Conservation (phyloP, 768 basidiomycete genomes). For the Tephrocybe sp. region DNA sequence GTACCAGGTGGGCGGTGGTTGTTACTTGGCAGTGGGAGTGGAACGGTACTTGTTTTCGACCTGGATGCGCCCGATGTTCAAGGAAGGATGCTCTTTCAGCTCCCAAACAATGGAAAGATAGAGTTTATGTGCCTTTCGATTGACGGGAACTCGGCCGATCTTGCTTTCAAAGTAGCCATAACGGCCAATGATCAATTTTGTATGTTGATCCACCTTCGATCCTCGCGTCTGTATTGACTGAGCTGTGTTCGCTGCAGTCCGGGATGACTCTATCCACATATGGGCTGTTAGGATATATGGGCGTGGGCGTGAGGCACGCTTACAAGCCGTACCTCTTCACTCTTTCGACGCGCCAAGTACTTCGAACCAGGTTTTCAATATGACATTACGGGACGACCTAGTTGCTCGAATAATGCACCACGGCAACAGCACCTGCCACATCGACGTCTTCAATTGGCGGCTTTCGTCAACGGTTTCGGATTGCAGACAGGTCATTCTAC, state of each 20-base stretch:
- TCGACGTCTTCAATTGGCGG: constrained; percentile 10
- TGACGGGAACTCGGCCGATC: constrained; percentile 1
- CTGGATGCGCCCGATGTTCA: constrained; percentile 5
- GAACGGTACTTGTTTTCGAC: constrained; percentile 1
- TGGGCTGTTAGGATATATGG: constrained; percentile 3
- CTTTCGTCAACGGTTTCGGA: background rate
- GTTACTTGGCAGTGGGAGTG: constrained; percentile 2
- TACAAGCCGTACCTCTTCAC: constrained; percentile 1
- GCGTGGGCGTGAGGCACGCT: constrained; percentile 4
- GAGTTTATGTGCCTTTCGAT: constrained; percentile 4
- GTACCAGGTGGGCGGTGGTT: constrained; percentile 11
- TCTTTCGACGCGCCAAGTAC: constrained; percentile 5
- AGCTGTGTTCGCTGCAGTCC: background rate
- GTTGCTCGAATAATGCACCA: constrained; percentile 3
- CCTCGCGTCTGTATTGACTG: background rate
- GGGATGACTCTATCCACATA: constrained; percentile 3
- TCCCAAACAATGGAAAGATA: background rate
- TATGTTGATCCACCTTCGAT: background rate
- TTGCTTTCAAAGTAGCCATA: constrained; percentile 8
- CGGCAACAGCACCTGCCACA: background rate
- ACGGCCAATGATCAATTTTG: background rate
- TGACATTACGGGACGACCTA: constrained; percentile 4
- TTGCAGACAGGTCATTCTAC: constrained; percentile 1
- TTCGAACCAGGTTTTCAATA: background rate
- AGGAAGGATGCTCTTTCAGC: constrained; percentile 1